Base-by-base conservation (phyloP, 1,139 yeast genomes). In the Nakaseomyces delphensis region DNA sequence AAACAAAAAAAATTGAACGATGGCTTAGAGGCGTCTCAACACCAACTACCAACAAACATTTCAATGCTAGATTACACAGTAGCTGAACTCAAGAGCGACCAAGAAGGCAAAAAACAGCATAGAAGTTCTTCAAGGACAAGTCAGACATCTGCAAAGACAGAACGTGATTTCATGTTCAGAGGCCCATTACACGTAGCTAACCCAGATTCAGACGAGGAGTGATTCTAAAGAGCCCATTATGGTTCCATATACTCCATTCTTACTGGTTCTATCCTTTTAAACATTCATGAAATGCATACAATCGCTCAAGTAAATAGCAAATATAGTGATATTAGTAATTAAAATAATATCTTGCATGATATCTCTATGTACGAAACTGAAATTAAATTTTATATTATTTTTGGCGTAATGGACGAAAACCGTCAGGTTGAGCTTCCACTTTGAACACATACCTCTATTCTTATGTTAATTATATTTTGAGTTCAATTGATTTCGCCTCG, bases 1-100 rank as follows among this genome's bases (percentile, higher is more conserved):
- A 51, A 54, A 8, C 52, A 52, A 24, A 53, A 52, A 18, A 47
- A 58, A 33, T 38, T 56, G 23, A 48, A 56, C 38, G 52, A 57
- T 16, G 62, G 57, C 4, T 51, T 59, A 1, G 41, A 53, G 20
- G 58, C 55, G 29, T 45, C 43, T 13, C 41, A 50, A 20, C 50
- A 54, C 42, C 40, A 47, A 23, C 45, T 53, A 10, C 58, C 57
- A 6, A 43, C 48, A 9, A 45, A 48, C 25, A 49, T 53, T 11
- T 43, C 45, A 16, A 45, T 51, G 9, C 47, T 45, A 16, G 51
- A 50, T 14, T 48, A 48, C 38, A 39, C 39, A 15, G 45, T 41
- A 16, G 36, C 41, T 9, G 44, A 38, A 6, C 28, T 44, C n/a
- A 39, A 39, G 9, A 28, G 27, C 25, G 38, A 33, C 21, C 31